phyloP scores from a whole-genome alignment of 306 rosid species.

The Coriaria nepalensis region DNA sequence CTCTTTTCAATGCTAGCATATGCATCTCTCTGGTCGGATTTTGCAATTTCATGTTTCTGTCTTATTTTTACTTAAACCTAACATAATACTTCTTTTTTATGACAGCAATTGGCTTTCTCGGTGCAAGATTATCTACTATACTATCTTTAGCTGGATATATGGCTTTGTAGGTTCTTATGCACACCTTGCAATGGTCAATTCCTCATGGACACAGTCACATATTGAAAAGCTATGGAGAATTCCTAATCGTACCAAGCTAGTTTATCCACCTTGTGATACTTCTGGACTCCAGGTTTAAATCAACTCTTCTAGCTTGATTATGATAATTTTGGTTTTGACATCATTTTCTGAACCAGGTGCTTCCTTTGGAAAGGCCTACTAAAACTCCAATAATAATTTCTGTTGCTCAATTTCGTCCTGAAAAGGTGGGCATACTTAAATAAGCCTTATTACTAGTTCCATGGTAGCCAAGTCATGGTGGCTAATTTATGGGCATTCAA shows the following conservation, averaged over 20 bases:
- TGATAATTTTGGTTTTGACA: conserved; percentile 12
- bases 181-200: conserved; percentile 94
- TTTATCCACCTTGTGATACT: conserved; percentile 93
- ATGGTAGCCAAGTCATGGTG: conserved; percentile 28
- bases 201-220: conserved; percentile 88
- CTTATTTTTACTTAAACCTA: not conserved
- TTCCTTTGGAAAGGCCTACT: conserved; percentile 65
- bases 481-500: conserved; percentile 26
- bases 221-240: conserved; percentile 73
- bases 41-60: too few species aligned
- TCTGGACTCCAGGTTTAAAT: conserved; percentile 72
- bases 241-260: conserved; percentile 56
- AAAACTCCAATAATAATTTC: conserved; percentile 50
- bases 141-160: conserved; percentile 65
- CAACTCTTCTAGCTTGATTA: conserved; percentile 12
- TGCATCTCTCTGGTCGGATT: too few species aligned
- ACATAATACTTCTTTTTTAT: conserved; percentile 15
- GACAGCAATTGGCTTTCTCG: conserved; percentile 73
- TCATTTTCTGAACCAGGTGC: conserved; percentile 41
- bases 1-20: too few species aligned
- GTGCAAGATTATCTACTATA: conserved; percentile 66
- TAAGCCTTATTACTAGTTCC: conserved; percentile 28
- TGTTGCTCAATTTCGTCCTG: conserved; percentile 96
- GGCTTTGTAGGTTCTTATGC: conserved; percentile 73
- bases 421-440: conserved; percentile 66